These are phyloP conservation scores for Lipomyces lipofer DNA, from an alignment of 805 yeast species.

Conservation along the genomic window DNA sequence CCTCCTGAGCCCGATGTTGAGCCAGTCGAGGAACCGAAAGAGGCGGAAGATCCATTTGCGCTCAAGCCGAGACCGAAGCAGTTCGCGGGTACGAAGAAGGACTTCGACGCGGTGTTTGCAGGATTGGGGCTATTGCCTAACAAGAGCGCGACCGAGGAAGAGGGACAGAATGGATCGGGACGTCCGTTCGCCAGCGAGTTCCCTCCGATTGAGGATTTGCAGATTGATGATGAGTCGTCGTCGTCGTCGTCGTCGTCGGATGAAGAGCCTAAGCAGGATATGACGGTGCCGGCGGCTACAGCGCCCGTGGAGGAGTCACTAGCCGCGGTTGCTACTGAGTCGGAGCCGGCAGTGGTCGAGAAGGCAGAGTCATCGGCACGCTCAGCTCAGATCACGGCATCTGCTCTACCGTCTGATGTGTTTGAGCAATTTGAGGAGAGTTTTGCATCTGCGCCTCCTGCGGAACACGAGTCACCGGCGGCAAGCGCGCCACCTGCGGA, in stretches of 20 bases:
- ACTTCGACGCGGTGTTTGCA: slow-evolving; percentile 27
- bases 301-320: neutral
- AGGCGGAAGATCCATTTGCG: slow-evolving; percentile 23
- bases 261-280: slow-evolving; percentile 28
- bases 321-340: slow-evolving; percentile 6
- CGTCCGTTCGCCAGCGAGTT: slow-evolving; percentile 25
- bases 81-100: slow-evolving; percentile 28
- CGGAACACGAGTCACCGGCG: slow-evolving; percentile 8
- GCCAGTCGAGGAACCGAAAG: slow-evolving; percentile 5
- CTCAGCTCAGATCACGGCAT: too few relatives aligned
- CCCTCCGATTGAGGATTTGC: slow-evolving; percentile 35
- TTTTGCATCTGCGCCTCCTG: slow-evolving; percentile 22
- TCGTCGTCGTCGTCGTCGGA: slow-evolving; percentile 39
- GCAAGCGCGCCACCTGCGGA: slow-evolving; percentile 46
- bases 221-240: slow-evolving; percentile 26
- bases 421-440: slow-evolving; percentile 16
- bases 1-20: slow-evolving; percentile 17
- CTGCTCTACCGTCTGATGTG: slow-evolving; percentile 34
- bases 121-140: slow-evolving; percentile 22
- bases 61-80: slow-evolving; percentile 5
- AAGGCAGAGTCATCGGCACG: slow-evolving; percentile 13
- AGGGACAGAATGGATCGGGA: neutral
- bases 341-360: slow-evolving; percentile 12
- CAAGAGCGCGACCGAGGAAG: slow-evolving; percentile 1
- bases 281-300: neutral